Evolutionary conservation across 202 grass and related monocot genomes (phyloP).

Genomic region (Zoysia matrella): DNA sequence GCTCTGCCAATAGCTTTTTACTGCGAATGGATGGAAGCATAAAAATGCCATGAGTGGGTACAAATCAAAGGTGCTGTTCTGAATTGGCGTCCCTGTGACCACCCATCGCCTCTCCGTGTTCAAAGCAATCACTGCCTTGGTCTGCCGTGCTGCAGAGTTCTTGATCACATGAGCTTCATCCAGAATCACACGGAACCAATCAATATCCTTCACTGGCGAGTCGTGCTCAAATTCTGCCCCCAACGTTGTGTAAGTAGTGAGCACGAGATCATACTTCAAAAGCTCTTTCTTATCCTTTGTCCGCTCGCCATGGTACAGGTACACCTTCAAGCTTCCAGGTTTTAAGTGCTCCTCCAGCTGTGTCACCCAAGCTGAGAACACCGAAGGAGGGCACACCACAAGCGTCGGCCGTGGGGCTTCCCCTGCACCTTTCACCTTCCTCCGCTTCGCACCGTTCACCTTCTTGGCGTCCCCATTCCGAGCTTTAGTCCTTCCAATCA

Average conservation of each 20-base stretch:
- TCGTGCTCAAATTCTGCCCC: slow-evolving; percentile 61
- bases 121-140: slow-evolving; percentile 83
- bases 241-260: slow-evolving; percentile 77
- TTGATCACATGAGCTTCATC: slow-evolving; percentile 97
- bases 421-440: slow-evolving; percentile 50
- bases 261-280: slow-evolving; percentile 82
- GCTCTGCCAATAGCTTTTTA: slow-evolving; percentile 86
- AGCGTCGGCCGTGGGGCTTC: slow-evolving; percentile 53
- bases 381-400: slow-evolving; percentile 81
- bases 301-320: slow-evolving; percentile 85
- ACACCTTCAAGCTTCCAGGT: slow-evolving; percentile 71
- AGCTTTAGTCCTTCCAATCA: slow-evolving; percentile 66
- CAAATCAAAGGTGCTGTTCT: slow-evolving; percentile 91
- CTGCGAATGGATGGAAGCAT: slow-evolving; percentile 79
- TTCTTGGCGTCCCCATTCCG: slow-evolving; percentile 39
- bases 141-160: slow-evolving; percentile 78
- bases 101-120: slow-evolving; percentile 84
- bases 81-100: slow-evolving; percentile 92
- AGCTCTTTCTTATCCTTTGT: slow-evolving; percentile 66
- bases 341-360: slow-evolving; percentile 84
- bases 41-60: slow-evolving; percentile 89
- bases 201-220: slow-evolving; percentile 69
- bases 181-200: slow-evolving; percentile 86
- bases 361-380: slow-evolving; percentile 93
- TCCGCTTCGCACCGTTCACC: slow-evolving; percentile 50